Base-by-base conservation (phyloP, 2,329 filamentous ascomycete genomes). In the Alternaria ventricosa region DNA sequence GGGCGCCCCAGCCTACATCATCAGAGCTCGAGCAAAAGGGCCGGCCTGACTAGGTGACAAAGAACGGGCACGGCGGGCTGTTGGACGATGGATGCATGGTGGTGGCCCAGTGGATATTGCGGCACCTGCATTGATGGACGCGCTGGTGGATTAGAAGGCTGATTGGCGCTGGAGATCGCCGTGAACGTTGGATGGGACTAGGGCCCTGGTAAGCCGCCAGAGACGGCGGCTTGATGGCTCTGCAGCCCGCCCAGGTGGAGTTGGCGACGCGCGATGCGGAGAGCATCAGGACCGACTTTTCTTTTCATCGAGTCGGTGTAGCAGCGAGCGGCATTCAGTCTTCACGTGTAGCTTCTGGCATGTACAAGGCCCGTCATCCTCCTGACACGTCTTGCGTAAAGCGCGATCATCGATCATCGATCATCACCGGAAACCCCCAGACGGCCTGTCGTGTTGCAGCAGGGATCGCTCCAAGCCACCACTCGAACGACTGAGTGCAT, bases 381-480 rank as follows among this genome's bases (percentile, higher is more conserved):
- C 36, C 36, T 41, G 36, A 41, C 36, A 41, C 36, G 36, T 41
- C 36, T 41, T 41, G 36, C 20, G 13, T 11, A 20, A n/a, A 53
- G 49, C 49, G 63, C 60, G 57, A 66, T 63, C 50, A 60, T 65
- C 60, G 57, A 66, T 63, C 50, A 60, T 50, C 61, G 50, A 60
- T 61, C 53, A 45, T 44, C 54, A 20, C 41, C 47, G 46, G 49
- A 45, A 25, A 41, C 30, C 65, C 54, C 60, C 63, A 60, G 60
- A 60, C 57, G 47, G 44, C 54, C 56, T 60, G 59, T 56, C 44
- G 49, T 46, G 47, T 43, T 64, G 67, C 55, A 59, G 68, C 72
- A 75, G 69, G 72, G 73, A 71, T 70, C 27, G 50, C 55, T 57
- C 57, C 68, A 71, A 74, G 75, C 75, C 74, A 76, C 72, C 67